phyloP scores from a whole-genome alignment of 148 eudicot genomes.

The Chenopodium suecicum region DNA sequence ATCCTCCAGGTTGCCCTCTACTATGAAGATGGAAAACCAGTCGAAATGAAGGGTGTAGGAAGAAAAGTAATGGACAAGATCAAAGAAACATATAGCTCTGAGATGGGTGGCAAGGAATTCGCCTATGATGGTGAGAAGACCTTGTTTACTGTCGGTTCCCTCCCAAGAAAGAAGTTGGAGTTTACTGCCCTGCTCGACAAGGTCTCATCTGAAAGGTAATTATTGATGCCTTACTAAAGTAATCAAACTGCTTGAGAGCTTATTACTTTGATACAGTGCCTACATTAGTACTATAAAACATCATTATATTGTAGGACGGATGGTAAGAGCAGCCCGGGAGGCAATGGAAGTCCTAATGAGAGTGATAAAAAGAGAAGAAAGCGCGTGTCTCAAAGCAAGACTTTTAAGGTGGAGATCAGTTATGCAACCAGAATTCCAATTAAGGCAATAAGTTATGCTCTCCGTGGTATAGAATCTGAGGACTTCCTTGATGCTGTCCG shows the following conservation, averaged over 20 bases:
- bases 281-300: neutral
- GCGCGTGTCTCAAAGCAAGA: conserved; percentile 58
- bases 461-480: conserved; percentile 76
- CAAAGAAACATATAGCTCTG: conserved; percentile 69
- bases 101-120: conserved; percentile 70
- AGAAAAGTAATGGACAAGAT: conserved; percentile 69
- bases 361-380: conserved; percentile 53
- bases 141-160: conserved; percentile 79
- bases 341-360: conserved; percentile 46
- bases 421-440: conserved; percentile 89
- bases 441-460: conserved; percentile 73
- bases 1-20: conserved; percentile 24
- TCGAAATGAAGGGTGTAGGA: conserved; percentile 38
- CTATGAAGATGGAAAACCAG: conserved; percentile 37
- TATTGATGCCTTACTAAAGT: neutral
- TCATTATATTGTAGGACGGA: conserved; percentile 39
- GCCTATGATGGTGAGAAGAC: conserved; percentile 94
- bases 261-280: neutral
- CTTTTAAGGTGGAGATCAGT: conserved; percentile 72
- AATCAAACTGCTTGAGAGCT: neutral
- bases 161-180: conserved; percentile 76
- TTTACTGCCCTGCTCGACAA: conserved; percentile 77
- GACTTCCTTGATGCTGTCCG: conserved; percentile 75
- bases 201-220: conserved; percentile 52
- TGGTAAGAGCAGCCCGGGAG: conserved; percentile 29